Conservation (phyloP, 2,329 filamentous ascomycete species). For the Pyrenophora teres region DNA sequence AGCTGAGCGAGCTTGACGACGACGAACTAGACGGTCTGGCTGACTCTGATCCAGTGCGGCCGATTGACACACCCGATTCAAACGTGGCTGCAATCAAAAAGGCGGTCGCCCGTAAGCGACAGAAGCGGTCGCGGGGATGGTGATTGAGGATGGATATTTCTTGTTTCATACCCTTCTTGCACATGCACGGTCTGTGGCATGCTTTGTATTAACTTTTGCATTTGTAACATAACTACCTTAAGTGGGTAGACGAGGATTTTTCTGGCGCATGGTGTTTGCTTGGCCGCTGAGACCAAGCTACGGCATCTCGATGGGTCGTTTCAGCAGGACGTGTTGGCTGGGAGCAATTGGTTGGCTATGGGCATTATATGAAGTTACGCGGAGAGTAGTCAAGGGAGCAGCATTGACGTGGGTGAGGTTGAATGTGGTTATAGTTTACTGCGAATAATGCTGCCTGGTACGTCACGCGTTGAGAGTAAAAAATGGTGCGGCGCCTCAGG, state of each 20-base stretch:
- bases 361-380: conserved; percentile 5
- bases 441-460: not conserved
- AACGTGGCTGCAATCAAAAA: conserved; percentile 35
- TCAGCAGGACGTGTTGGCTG: conserved; percentile 24
- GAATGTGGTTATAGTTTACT: conserved; percentile 1
- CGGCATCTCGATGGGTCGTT: conserved; percentile 9
- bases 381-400: conserved; percentile 12
- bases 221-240: conserved; percentile 26
- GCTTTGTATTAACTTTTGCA: conserved; percentile 25
- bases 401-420: not conserved
- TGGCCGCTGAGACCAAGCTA: not conserved
- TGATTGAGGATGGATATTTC: conserved; percentile 14
- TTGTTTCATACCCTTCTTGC: conserved; percentile 13
- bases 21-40: conserved; percentile 74
- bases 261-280: conserved; percentile 19
- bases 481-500: conserved; percentile 1
- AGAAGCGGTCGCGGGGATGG: conserved; percentile 35
- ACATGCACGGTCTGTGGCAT: conserved; percentile 11
- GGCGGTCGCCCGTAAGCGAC: conserved; percentile 36
- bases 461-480: not conserved
- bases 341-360: conserved; percentile 19
- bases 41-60: conserved; percentile 38
- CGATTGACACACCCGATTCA: conserved; percentile 31
- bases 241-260: conserved; percentile 14
- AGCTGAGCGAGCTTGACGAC: conserved; percentile 89